Evolutionary conservation across 2,329 filamentous ascomycete species (phyloP).

Genomic region (Ophiostoma pallidulum): DNA sequence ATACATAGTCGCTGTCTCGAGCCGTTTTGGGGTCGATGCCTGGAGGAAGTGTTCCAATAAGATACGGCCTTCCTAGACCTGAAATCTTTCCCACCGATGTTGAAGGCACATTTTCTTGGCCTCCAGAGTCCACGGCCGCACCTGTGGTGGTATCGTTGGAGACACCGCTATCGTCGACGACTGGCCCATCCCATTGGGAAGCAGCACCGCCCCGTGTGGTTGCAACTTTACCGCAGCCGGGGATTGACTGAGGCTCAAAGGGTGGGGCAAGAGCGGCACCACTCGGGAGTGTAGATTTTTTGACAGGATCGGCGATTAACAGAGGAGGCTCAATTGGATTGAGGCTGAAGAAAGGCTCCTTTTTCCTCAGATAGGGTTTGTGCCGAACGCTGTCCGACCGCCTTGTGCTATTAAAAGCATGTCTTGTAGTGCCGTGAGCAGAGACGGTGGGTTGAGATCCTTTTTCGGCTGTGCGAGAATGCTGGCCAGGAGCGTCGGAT

Average conservation of each 20-base stretch:
- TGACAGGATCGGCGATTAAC: conserved; percentile 20
- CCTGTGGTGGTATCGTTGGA: background rate
- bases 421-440: conserved; percentile 5
- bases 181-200: conserved; percentile 9
- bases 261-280: conserved; percentile 40
- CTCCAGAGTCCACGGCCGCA: background rate
- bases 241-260: conserved; percentile 33
- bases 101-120: conserved; percentile 6
- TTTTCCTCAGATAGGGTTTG: conserved; percentile 15
- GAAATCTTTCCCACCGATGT: conserved; percentile 12
- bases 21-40: conserved; percentile 34
- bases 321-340: conserved; percentile 24
- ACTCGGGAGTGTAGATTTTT: conserved; percentile 32
- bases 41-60: conserved; percentile 42
- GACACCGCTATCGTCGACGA: background rate
- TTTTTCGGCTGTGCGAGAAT: background rate
- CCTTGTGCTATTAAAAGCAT: conserved; percentile 9
- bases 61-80: conserved; percentile 35
- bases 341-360: conserved; percentile 16
- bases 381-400: conserved; percentile 14
- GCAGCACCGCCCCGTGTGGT: background rate
- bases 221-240: background rate
- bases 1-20: conserved; percentile 40
- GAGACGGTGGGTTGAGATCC: background rate
- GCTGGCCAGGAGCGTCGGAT: conserved; percentile 19